Evolutionary conservation across 495 filamentous ascomycete genomes (phyloP).

Genomic region (Penicillium crystallinum): DNA sequence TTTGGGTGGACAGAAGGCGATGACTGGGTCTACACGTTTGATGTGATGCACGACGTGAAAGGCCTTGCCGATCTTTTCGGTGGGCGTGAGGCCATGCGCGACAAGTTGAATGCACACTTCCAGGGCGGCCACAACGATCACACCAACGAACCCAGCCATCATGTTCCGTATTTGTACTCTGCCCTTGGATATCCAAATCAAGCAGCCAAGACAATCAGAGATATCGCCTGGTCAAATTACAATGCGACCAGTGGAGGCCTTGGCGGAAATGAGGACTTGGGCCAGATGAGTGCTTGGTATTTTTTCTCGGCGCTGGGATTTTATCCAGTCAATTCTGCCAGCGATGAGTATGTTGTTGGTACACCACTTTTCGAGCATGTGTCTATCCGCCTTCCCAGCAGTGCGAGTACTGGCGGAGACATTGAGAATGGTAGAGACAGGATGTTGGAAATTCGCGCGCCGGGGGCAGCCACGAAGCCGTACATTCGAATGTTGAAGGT

Average conservation of each 20-base stretch:
- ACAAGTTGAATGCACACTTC: slow-evolving; percentile 22
- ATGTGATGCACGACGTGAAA: slow-evolving; percentile 25
- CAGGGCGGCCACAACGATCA: slow-evolving; percentile 26
- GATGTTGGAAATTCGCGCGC: slow-evolving; percentile 17
- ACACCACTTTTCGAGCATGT: slow-evolving; percentile 24
- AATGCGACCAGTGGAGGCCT: slow-evolving; percentile 27
- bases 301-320: slow-evolving; percentile 25
- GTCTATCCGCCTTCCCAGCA: slow-evolving; percentile 16
- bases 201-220: slow-evolving; percentile 17
- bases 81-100: slow-evolving; percentile 11
- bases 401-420: slow-evolving; percentile 13
- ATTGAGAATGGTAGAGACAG: slow-evolving; percentile 4
- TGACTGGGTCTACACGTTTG: slow-evolving; percentile 28
- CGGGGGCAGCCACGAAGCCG: slow-evolving; percentile 16
- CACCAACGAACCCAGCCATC: slow-evolving; percentile 26
- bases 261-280: slow-evolving; percentile 25
- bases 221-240: slow-evolving; percentile 23
- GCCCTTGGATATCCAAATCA: slow-evolving; percentile 16
- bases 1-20: slow-evolving; percentile 29
- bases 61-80: slow-evolving; percentile 20
- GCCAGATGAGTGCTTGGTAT: slow-evolving; percentile 30
- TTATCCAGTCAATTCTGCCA: slow-evolving; percentile 26
- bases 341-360: slow-evolving; percentile 23
- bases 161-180: slow-evolving; percentile 26
- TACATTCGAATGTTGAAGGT: slow-evolving; percentile 18